Percentiles rank a stretch among this genome's conserved stretches.
phyloP scores from a whole-genome alignment of 2,329 filamentous ascomycete species.

The Xylariaceae sp. region DNA sequence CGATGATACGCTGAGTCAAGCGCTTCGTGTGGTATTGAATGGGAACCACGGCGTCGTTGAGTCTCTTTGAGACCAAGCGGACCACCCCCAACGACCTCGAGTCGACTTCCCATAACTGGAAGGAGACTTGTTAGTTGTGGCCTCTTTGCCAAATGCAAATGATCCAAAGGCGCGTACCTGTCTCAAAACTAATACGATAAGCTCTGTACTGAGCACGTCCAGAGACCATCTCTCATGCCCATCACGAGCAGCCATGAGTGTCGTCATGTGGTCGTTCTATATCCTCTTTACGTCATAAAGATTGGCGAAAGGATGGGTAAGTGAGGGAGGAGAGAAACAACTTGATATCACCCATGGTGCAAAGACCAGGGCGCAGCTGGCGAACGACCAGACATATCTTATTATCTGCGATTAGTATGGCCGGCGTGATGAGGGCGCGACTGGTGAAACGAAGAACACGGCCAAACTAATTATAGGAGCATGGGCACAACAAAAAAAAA shows the following conservation, averaged over 20 bases:
- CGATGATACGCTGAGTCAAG: slow-evolving; percentile 36
- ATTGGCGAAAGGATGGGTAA: not conserved
- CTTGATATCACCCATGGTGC: not conserved
- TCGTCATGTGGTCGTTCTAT: slow-evolving; percentile 17
- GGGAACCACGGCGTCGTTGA: slow-evolving; percentile 39
- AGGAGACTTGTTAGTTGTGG: slow-evolving; percentile 12
- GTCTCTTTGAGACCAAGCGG: slow-evolving; percentile 36
- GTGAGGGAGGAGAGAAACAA: not conserved
- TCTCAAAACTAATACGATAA: slow-evolving; percentile 38
- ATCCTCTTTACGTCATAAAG: not conserved
- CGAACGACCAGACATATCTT: not conserved
- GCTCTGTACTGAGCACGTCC: slow-evolving; percentile 38
- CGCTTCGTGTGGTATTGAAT: slow-evolving; percentile 37
- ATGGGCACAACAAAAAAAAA: not conserved
- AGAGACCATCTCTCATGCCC: slow-evolving; percentile 26
- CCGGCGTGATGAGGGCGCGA: not conserved
- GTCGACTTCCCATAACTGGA: slow-evolving; percentile 38
- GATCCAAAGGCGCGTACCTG: slow-evolving; percentile 31
- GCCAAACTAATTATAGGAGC: not conserved
- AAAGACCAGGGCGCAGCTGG: not conserved
- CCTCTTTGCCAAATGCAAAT: not conserved
- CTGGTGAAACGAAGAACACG: slow-evolving; percentile 1
- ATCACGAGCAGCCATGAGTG: slow-evolving; percentile 2
- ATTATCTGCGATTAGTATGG: slow-evolving; percentile 1
- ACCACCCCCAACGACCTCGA: slow-evolving; percentile 29